These are phyloP conservation scores for Penicillium sp. DNA, from an alignment of 2,329 filamentous ascomycete species.

Conservation along the genomic window DNA sequence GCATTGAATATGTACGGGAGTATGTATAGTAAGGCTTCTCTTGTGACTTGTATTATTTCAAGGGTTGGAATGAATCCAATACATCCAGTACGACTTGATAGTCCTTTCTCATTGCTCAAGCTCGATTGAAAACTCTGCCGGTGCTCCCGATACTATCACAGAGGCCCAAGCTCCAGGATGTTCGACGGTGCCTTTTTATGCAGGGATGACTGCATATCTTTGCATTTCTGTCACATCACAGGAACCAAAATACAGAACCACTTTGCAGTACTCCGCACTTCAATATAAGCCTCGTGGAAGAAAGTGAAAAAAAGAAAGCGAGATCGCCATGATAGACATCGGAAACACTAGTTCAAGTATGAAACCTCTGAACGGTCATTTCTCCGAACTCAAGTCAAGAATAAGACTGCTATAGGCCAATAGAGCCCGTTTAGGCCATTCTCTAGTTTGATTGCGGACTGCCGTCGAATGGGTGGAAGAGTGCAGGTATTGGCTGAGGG, in stretches of 20 bases:
- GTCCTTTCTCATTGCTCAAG: slow-evolving; percentile 5
- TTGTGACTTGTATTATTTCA: not conserved
- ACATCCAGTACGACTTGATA: not conserved
- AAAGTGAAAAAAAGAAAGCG: not conserved
- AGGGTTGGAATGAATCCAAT: slow-evolving; percentile 4
- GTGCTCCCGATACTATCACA: slow-evolving; percentile 11
- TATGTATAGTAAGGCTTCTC: not conserved
- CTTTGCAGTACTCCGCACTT: not conserved
- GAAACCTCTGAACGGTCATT: slow-evolving; percentile 9
- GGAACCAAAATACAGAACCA: not conserved
- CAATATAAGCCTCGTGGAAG: not conserved
- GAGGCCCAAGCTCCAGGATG: slow-evolving; percentile 11
- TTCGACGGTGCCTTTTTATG: slow-evolving; percentile 1
- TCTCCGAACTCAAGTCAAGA: not conserved
- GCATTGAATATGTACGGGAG: not conserved
- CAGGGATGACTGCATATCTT: slow-evolving; percentile 8
- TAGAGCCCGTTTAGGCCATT: not conserved
- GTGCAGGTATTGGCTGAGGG: slow-evolving; percentile 15
- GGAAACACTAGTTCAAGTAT: slow-evolving; percentile 7
- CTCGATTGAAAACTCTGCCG: slow-evolving; percentile 15
- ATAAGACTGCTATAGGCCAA: not conserved
- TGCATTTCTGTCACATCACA: slow-evolving; percentile 23
- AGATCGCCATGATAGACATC: slow-evolving; percentile 6
- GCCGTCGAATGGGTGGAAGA: not conserved
- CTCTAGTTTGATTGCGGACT: not conserved